These are phyloP conservation scores for Metschnikowia cubensis DNA, from an alignment of 805 yeast species.

Conservation along the genomic window DNA sequence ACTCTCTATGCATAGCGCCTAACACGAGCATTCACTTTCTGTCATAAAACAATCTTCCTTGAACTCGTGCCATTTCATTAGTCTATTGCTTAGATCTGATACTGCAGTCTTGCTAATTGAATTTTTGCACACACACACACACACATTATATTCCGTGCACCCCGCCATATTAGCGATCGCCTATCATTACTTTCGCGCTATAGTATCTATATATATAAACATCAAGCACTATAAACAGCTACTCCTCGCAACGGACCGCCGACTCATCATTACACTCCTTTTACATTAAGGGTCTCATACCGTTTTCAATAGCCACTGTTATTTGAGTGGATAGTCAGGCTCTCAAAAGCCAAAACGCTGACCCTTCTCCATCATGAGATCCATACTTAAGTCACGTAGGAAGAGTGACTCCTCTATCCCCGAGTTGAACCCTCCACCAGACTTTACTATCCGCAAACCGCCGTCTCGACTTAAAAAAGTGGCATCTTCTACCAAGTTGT, in stretches of 20 bases:
- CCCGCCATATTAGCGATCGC: not conserved
- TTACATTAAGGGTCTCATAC: not conserved
- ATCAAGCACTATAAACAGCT: not conserved
- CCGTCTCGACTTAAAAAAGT: not conserved
- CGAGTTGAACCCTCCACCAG: conserved; percentile 11
- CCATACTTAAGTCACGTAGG: conserved; percentile 18
- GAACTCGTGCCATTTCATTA: not conserved
- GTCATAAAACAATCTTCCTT: not conserved
- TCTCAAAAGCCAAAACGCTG: not conserved
- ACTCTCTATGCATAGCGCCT: not conserved
- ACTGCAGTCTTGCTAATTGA: not conserved
- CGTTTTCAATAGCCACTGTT: not conserved
- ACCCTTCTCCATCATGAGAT: conserved; percentile 12
- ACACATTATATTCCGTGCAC: not conserved
- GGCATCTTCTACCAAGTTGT: not conserved
- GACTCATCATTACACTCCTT: not conserved
- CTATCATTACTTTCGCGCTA: not conserved
- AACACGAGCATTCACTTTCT: not conserved
- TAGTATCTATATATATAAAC: not conserved
- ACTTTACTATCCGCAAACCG: not conserved
- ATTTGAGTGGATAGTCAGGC: not conserved
- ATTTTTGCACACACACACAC: not conserved
- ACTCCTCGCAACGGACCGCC: not conserved
- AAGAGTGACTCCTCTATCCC: conserved; percentile 18
- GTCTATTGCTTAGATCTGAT: not conserved